Base-by-base conservation (phyloP, 306 rosid genomes). In the Vigna nakashimae region DNA sequence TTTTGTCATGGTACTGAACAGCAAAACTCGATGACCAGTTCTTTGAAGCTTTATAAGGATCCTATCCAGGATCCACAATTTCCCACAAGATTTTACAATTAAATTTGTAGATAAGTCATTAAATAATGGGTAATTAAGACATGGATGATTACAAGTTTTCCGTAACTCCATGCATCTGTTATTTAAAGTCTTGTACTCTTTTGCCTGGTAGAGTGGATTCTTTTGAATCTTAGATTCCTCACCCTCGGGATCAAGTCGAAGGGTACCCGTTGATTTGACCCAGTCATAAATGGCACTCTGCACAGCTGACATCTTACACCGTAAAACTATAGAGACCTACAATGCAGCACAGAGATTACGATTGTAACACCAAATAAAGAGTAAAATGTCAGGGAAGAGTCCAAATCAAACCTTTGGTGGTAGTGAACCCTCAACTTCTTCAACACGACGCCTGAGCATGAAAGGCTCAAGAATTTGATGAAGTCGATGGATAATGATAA, bases 401-500 rank as follows among this genome's bases (percentile, higher is more conserved):
- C 56, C 78, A 36, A 87, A 64, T 43, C 82, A 82, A 79, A 92
- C 98, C 97, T 95, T 95, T 6, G 97, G 90, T 9, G 98, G 98
- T 75, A 94, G 90, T 45, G 98, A 93, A 78, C 98, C 98, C 90
- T 95, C 98, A 46, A 95, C 98, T 50, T 95, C 98, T 84, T 95
- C 98, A 74, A 95, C 98, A 38, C 98, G 98, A 24, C 98, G 98
- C 86, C 98, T 87, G 22, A 95, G 97, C 98, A 95, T 95, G 84
- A 95, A 95, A 75, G 98, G 98, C 87, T 95, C 98, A 51, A 95
- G 93, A 88, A 95, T 95, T 85, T 95, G 97, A 87, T 95, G 98
- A 79, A 95, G 98, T n/a, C 98, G 92, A 70, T 95, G 97, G 78
- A 95, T 95, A 43, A 90, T 89, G 86, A 95, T 95, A 43, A 95